phyloP scores from a whole-genome alignment of 495 filamentous ascomycete genomes.

The Lepraria neglecta region DNA sequence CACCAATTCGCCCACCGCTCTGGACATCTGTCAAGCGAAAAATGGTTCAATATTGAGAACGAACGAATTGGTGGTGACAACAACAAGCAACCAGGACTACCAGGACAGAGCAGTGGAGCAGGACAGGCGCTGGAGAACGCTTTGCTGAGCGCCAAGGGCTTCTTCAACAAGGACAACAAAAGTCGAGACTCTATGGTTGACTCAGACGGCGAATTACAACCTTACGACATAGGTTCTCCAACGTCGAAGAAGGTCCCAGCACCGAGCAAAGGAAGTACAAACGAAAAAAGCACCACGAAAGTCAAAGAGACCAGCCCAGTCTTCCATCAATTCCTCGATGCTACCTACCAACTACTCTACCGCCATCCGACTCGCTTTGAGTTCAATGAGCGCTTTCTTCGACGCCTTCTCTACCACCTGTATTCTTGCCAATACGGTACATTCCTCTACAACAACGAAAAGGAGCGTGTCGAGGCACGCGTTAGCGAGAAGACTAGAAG shows the following conservation, averaged over 20 bases:
- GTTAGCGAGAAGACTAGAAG: conserved; percentile 71
- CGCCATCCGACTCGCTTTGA: conserved; percentile 91
- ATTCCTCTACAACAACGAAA: conserved; percentile 93
- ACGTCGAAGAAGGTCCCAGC: conserved; percentile 41
- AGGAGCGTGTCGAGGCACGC: conserved; percentile 69
- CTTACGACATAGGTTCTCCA: conserved; percentile 43
- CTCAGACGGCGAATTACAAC: conserved; percentile 56
- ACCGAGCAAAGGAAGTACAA: conserved; percentile 33
- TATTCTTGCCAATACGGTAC: conserved; percentile 97
- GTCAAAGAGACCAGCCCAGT: conserved; percentile 88
- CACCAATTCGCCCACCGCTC: conserved; percentile 93
- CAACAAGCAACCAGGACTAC: conserved; percentile 38
- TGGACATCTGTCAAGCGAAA: conserved; percentile 79
- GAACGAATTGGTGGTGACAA: conserved; percentile 47
- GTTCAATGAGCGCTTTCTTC: conserved; percentile 92
- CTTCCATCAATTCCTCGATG: conserved; percentile 97
- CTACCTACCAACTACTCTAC: conserved; percentile 80
- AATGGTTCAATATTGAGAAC: conserved; percentile 89
- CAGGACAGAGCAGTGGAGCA: conserved; percentile 49
- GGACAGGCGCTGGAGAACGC: conserved; percentile 81
- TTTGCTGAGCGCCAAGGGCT: conserved; percentile 76
- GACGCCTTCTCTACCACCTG: conserved; percentile 84
- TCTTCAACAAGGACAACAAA: conserved; percentile 74
- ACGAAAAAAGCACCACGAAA: conserved; percentile 54
- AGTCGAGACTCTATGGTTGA: conserved; percentile 58